Conservation (phyloP, 164 flowering plant genomes). For the Annona squamosa region DNA sequence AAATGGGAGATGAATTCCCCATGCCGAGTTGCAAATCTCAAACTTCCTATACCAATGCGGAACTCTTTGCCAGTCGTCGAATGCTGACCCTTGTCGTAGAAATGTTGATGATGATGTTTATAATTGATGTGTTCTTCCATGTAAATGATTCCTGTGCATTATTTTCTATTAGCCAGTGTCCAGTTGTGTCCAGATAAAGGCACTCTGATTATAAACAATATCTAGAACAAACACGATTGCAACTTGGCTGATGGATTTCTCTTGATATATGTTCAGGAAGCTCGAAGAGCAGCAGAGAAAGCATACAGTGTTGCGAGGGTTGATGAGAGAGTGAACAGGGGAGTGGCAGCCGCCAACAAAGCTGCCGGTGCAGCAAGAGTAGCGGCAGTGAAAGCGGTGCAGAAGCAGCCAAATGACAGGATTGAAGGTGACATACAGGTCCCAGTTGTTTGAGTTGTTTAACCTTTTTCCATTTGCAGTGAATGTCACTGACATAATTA, state of each 20-base stretch:
- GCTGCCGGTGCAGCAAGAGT: constrained; percentile 98
- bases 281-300: constrained; percentile 69
- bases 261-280: constrained; percentile 51
- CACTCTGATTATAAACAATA: no score
- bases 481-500: background rate
- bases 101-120: no score
- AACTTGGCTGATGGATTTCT: background rate
- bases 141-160: no score
- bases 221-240: no score
- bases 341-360: constrained; percentile 71
- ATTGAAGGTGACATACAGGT: constrained; percentile 12
- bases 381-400: constrained; percentile 88
- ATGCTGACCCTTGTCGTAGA: no score
- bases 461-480: background rate
- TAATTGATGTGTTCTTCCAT: no score
- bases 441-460: constrained; percentile 20
- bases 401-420: constrained; percentile 44
- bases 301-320: constrained; percentile 59
- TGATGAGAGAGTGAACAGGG: constrained; percentile 80
- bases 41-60: no score
- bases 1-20: no score
- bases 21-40: no score
- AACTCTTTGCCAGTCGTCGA: no score
- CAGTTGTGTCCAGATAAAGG: no score
- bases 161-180: no score